Evolutionary conservation across 2,329 filamentous ascomycete species (phyloP).

Genomic region (Aspergillus neotritici): DNA sequence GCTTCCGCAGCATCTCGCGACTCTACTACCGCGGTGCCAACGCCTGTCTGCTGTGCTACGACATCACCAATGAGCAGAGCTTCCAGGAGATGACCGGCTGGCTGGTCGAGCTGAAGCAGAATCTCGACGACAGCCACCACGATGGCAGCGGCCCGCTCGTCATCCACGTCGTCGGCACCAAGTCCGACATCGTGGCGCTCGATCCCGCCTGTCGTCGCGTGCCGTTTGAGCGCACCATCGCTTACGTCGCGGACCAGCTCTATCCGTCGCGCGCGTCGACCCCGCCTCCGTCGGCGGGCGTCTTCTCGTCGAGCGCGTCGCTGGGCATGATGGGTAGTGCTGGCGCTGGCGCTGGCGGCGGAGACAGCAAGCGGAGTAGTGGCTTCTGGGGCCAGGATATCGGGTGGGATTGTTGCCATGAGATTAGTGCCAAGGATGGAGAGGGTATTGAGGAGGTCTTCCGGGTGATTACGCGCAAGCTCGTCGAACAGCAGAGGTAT

Average conservation of each 20-base stretch:
- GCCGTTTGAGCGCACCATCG: constrained; percentile 91
- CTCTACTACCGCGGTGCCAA: constrained; percentile 96
- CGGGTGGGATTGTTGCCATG: constrained; percentile 95
- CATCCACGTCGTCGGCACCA: constrained; percentile 91
- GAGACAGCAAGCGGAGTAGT: constrained; percentile 43
- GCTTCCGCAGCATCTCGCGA: constrained; percentile 88
- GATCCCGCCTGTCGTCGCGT: constrained; percentile 76
- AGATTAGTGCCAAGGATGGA: constrained; percentile 88
- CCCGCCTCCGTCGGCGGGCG: constrained; percentile 59
- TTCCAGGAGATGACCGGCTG: constrained; percentile 91
- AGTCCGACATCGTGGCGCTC: constrained; percentile 80
- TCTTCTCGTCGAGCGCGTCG: constrained; percentile 19
- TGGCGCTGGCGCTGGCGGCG: constrained; percentile 16
- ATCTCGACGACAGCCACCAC: constrained; percentile 57
- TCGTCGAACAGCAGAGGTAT: constrained; percentile 63
- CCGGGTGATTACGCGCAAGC: constrained; percentile 77
- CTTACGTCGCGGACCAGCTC: constrained; percentile 88
- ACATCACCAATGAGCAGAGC: constrained; percentile 78
- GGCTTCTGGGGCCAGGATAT: constrained; percentile 78
- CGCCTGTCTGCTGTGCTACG: constrained; percentile 89
- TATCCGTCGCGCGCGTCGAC: constrained; percentile 64
- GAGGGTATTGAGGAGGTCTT: constrained; percentile 98
- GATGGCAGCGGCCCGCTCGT: constrained; percentile 59
- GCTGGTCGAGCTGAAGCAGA: constrained; percentile 76
- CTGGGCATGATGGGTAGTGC: constrained; percentile 6